Evolutionary conservation across 768 basidiomycete genomes (phyloP).

Genomic region (Lactarius sanguifluus): DNA sequence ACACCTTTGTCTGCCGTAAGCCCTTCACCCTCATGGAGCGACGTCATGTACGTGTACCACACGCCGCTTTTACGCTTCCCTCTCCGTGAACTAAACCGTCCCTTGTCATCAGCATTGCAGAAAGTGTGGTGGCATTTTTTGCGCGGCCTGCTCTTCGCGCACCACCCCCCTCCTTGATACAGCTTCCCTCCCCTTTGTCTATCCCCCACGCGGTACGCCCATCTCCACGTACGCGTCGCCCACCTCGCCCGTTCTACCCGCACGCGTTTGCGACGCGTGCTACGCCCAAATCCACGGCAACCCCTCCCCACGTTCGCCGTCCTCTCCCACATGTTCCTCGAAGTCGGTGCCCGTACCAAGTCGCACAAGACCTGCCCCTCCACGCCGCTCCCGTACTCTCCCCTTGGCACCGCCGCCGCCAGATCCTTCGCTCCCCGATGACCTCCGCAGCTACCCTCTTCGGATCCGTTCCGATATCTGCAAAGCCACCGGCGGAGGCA

Average conservation of each 20-base stretch:
- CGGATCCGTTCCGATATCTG: slow-evolving; percentile 64
- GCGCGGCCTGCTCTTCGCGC: slow-evolving; percentile 58
- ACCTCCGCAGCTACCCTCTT: slow-evolving; percentile 73
- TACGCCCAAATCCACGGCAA: slow-evolving; percentile 69
- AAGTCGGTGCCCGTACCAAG: slow-evolving; percentile 32
- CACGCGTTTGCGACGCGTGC: slow-evolving; percentile 78
- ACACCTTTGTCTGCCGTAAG: slow-evolving; percentile 69
- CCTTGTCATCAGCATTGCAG: slow-evolving; percentile 63
- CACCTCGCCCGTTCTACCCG: slow-evolving; percentile 52
- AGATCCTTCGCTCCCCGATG: slow-evolving; percentile 49
- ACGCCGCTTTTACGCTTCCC: slow-evolving; percentile 6
- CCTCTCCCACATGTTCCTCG: slow-evolving; percentile 27
- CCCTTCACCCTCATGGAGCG: slow-evolving; percentile 69
- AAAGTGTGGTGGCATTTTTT: slow-evolving; percentile 81
- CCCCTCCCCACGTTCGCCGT: slow-evolving; percentile 41
- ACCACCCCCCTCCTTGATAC: slow-evolving; percentile 68
- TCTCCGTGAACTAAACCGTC: background rate
- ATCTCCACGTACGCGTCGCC: slow-evolving; percentile 58
- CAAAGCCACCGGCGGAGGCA: slow-evolving; percentile 76
- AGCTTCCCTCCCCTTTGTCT: slow-evolving; percentile 65
- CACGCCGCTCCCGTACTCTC: slow-evolving; percentile 38
- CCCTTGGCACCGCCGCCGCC: slow-evolving; percentile 36
- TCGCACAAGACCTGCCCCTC: slow-evolving; percentile 15
- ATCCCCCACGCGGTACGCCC: slow-evolving; percentile 68
- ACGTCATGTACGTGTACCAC: slow-evolving; percentile 57